Conservation (phyloP, 345 rosid species). For the Psidium guajava region DNA sequence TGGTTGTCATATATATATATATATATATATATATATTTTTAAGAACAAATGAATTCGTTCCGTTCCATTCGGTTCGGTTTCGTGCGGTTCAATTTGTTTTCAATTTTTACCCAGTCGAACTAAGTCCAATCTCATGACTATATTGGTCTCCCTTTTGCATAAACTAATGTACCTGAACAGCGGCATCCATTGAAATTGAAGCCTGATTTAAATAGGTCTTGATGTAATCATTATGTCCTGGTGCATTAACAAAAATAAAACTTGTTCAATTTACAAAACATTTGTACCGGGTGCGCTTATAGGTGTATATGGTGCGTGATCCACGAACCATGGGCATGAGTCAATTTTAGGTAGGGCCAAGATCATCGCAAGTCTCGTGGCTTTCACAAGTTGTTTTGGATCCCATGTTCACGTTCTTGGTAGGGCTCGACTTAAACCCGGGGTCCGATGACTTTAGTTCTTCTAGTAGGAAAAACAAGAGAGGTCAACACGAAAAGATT, state of each 20-base stretch:
- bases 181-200: neutral
- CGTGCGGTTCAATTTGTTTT: neutral
- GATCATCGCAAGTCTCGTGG: neutral
- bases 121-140: neutral
- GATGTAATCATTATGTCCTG: neutral
- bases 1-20: too few relatives aligned
- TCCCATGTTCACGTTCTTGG: neutral
- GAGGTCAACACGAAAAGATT: neutral
- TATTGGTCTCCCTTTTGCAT: neutral
- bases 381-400: neutral
- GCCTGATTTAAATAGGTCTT: neutral
- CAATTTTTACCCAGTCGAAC: neutral
- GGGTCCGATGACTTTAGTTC: neutral
- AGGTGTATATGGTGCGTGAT: neutral
- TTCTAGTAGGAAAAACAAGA: neutral
- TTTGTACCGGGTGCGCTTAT: neutral
- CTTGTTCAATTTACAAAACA: neutral
- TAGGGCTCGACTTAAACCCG: neutral
- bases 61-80: neutral
- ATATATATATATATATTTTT: too few relatives aligned
- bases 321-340: neutral
- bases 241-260: neutral
- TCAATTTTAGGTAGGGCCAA: neutral
- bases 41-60: neutral
- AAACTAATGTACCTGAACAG: neutral